Evolutionary conservation across 768 basidiomycete genomes (phyloP), one percentile per base, ranked within the genome.

Genomic region (Tulasnella calospora): DNA sequence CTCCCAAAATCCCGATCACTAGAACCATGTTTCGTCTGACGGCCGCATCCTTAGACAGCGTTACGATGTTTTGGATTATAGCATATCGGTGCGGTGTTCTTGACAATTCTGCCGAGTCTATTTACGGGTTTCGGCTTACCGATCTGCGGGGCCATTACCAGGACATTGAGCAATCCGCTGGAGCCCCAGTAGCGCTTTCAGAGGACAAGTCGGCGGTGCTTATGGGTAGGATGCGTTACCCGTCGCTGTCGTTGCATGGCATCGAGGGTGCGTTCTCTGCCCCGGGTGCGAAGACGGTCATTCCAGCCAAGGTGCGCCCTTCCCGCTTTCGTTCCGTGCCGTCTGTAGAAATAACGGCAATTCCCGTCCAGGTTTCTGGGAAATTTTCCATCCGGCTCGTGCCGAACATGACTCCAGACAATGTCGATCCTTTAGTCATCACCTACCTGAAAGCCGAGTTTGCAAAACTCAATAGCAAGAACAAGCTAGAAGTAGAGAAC

Each of bases 181-280:
- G 95, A n/a, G 93, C 87, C 12, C 82, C 88, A 80, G 90, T 94
- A 81, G 90, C 92, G 2, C 83, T 98, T 33, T 91, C 90, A 2
- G 85, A 89, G 6, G 91, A 96, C 83, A 96, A 95, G 83, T 90
- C 90, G 40, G 83, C 86, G 13, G 89, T 92, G 30, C 86, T 99
- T 51, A 99, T 97, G 96, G 94, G 93, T 51, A 90, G 95, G 81
- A 98, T 98, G 96, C 90, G 95, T 44, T 87, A 89, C 81, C 94
- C 96, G 2, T 92, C 92, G 78, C 88, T 99, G 80, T 96, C 94
- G 2, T 85, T 99, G 35, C 96, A 99, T 83, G 97, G 97, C 15
- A 96, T 99, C 82, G 94, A 98, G 84, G 96, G 96, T 72, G 97
- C 96, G 1, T 98, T 96, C 87, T 94, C 89, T 76, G 90, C 89